A percentile compares a stretch with the other conserved stretches of the same genome.
Conservation (phyloP, 495 filamentous ascomycete genomes). For the Aspergillus haitiensis region DNA sequence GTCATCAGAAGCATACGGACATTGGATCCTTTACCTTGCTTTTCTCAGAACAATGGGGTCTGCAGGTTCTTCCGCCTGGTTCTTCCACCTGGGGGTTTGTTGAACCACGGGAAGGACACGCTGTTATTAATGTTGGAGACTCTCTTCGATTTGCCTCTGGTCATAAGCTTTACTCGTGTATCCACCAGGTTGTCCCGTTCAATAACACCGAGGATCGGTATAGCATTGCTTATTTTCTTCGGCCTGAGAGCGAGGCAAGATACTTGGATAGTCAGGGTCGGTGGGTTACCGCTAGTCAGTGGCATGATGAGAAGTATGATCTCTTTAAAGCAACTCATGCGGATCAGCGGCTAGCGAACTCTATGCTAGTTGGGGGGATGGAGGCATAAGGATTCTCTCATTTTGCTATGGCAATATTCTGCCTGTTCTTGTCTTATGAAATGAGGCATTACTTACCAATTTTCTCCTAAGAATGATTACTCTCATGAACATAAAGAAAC, state of each 20-base stretch:
- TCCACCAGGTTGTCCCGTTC: conserved; percentile 56
- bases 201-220: conserved; percentile 44
- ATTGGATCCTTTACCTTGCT: conserved; percentile 58
- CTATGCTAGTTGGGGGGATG: conserved; percentile 25
- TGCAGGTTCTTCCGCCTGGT: conserved; percentile 53
- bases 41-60: conserved; percentile 56
- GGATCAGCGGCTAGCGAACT: conserved; percentile 10
- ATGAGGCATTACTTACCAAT: too few relatives aligned
- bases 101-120: conserved; percentile 46
- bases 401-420: neutral
- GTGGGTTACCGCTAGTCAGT: conserved; percentile 49
- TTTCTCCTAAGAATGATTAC: too few relatives aligned
- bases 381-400: neutral
- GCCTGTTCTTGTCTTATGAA: too few relatives aligned
- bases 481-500: too few relatives aligned
- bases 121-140: conserved; percentile 59
- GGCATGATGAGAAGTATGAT: conserved; percentile 61
- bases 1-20: conserved; percentile 60
- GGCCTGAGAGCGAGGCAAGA: conserved; percentile 52
- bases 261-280: conserved; percentile 53
- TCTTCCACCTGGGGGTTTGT: conserved; percentile 53
- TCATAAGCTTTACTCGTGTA: conserved; percentile 51
- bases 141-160: conserved; percentile 53
- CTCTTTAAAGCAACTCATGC: conserved; percentile 32
- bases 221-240: conserved; percentile 59